Evolutionary conservation across 768 basidiomycete genomes (phyloP), one percentile per base, ranked within the genome.

Genomic region (Boletus subparvulus): DNA sequence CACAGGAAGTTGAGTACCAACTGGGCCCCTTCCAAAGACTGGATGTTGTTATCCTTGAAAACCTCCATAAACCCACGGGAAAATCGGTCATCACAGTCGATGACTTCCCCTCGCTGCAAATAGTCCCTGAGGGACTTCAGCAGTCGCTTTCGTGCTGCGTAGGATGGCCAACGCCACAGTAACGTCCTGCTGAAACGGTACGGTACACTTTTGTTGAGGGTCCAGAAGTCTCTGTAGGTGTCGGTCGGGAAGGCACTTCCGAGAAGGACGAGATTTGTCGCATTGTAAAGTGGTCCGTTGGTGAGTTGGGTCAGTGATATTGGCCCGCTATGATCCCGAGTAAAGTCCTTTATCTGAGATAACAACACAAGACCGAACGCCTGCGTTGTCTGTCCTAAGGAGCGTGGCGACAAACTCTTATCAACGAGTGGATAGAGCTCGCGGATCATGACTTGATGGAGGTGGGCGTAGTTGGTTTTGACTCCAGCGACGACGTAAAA

Each of bases 361-460:
- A 64, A 51, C 33, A 68, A 14, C 1, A 45, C 35, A 10, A 42
- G 46, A 12, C 66, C 61, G n/a, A 68, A 64, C 0, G 32, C 6
- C 6, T 43, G 54, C 1, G 58, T 60, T 12, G 64, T 55, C 14
- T 61, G 44, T n/a, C 40, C 58, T 12, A 69, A 32, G 2, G 49
- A 50, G 28, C 47, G 60, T 4, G 24, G 57, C 0, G 67, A 65
- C 28, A 69, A 48, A 4, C 32, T 14, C 44, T 21, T 67, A 47
- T 65, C 67, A 17, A 69, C 41, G 1, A 69, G 54, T 1, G 68
- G 68, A 16, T 55, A 68, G 30, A 69, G 60, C 6, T 56, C 40
- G 36, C 28, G 58, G n/a, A 61, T 46, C 60, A 68, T 61, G 42
- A 65, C 55, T 24, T 50, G 33, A 26, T 65, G 56, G 5, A 70